Percentiles rank a stretch among this genome's conserved stretches.
Evolutionary conservation across 805 yeast species (phyloP).

Genomic region (Ogataea paraovalis): DNA sequence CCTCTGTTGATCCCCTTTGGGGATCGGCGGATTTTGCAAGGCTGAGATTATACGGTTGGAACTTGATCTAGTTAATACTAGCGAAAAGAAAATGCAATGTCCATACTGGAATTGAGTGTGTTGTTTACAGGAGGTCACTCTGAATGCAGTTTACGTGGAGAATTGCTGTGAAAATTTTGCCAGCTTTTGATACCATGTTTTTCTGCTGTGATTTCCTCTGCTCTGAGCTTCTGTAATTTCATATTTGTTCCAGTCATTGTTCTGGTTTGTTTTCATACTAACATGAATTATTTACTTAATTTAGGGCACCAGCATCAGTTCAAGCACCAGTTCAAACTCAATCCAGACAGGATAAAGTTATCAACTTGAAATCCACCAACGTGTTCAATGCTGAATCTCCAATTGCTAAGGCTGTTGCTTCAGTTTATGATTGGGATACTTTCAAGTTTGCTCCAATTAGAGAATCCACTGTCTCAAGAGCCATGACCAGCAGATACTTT

Average conservation of each 20-base stretch:
- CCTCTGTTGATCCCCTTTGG: not conserved
- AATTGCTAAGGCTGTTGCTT: slow-evolving; percentile 26
- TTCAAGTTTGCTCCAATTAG: slow-evolving; percentile 70
- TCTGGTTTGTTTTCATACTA: not conserved
- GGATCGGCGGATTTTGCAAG: slow-evolving; percentile 5
- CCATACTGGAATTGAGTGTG: not conserved
- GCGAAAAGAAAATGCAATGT: slow-evolving; percentile 37
- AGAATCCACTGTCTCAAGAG: slow-evolving; percentile 75
- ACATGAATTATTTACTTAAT: not conserved
- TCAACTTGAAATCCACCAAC: slow-evolving; percentile 21
- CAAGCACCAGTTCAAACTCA: slow-evolving; percentile 9
- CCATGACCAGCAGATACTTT: slow-evolving; percentile 74
- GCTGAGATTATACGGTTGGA: slow-evolving; percentile 42
- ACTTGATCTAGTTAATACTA: slow-evolving; percentile 43
- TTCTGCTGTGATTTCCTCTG: too few species aligned
- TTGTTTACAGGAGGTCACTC: too few species aligned
- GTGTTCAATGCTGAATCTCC: slow-evolving; percentile 24
- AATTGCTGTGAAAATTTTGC: not conserved
- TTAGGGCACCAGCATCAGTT: slow-evolving; percentile 23
- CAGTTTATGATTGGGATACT: slow-evolving; percentile 54
- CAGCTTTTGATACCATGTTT: too few species aligned
- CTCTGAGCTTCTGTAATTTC: too few species aligned
- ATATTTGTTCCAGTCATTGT: too few species aligned
- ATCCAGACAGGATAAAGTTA: slow-evolving; percentile 6
- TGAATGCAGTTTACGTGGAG: not conserved